Evolutionary conservation across 208 protist species (phyloP).

Genomic region (Spongospora subterranea): DNA sequence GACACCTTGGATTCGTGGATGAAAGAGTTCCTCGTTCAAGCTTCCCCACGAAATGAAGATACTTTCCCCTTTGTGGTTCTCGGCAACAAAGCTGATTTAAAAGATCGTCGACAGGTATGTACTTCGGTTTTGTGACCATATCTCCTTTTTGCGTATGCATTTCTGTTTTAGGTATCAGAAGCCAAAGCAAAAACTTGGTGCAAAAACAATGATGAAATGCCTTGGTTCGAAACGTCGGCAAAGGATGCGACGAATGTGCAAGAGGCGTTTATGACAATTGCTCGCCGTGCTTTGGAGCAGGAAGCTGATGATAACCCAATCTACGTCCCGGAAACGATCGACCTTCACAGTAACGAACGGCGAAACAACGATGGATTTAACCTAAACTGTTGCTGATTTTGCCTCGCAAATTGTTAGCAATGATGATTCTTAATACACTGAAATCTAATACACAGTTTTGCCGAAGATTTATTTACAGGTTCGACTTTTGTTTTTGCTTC

Average conservation of each 20-base stretch:
- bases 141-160: neutral
- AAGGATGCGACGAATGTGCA: constrained; percentile 97
- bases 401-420: too few species aligned
- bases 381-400: too few species aligned
- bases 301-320: constrained; percentile 66
- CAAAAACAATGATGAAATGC: constrained; percentile 87
- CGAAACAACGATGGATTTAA: too few species aligned
- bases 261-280: constrained; percentile 88
- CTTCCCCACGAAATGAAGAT: constrained; percentile 78
- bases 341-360: constrained; percentile 57
- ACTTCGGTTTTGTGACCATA: constrained; percentile 67
- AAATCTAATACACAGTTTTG: too few species aligned
- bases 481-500: too few species aligned
- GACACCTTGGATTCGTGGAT: constrained; percentile 88
- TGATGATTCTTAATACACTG: too few species aligned
- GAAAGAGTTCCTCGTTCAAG: constrained; percentile 69
- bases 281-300: constrained; percentile 66
- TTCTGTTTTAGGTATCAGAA: constrained; percentile 68
- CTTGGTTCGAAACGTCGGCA: constrained; percentile 96
- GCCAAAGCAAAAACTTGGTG: constrained; percentile 94
- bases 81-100: constrained; percentile 98
- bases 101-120: constrained; percentile 75
- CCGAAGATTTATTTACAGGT: too few species aligned
- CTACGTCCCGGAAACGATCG: constrained; percentile 68
- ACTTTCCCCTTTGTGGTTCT: constrained; percentile 96